phyloP scores from a whole-genome alignment of 257 asterid genomes.

The Orobanche coerulescens region DNA sequence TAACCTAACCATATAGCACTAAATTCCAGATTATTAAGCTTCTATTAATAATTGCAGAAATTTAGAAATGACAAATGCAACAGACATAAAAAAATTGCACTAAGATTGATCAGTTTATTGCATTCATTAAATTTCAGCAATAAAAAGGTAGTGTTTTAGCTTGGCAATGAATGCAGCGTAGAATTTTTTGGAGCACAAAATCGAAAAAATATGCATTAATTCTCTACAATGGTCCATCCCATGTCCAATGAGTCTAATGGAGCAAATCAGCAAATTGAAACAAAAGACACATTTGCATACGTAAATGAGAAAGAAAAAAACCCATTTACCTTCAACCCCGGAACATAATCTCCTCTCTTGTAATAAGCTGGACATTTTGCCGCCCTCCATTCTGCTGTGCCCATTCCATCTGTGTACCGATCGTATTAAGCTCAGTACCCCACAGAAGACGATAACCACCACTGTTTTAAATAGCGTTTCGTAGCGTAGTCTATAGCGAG shows the following conservation, averaged over 20 bases:
- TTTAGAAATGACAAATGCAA: not conserved
- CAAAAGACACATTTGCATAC: not conserved
- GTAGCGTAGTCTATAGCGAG: no score
- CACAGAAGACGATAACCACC: no score
- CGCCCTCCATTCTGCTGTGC: conserved; percentile 99
- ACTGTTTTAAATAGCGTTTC: no score
- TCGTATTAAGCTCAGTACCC: conserved; percentile 7
- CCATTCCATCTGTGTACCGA: conserved; percentile 84
- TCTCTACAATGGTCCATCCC: not conserved
- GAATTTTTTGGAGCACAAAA: conserved; percentile 3
- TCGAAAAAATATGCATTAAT: not conserved
- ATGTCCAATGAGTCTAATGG: not conserved
- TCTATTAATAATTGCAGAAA: not conserved
- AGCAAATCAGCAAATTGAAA: not conserved
- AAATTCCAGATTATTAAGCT: not conserved
- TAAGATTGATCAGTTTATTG: not conserved
- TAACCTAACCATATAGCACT: not conserved
- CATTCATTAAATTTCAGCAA: no score
- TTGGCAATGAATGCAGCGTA: no score
- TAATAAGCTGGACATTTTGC: conserved; percentile 93
- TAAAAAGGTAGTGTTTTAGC: no score
- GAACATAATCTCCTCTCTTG: conserved; percentile 99
- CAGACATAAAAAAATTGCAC: not conserved
- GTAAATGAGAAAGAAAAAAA: not conserved
- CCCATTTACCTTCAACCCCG: conserved; percentile 73